Evolutionary conservation across 2,329 filamentous ascomycete genomes (phyloP).

Genomic region (Aspergillus thermomutatus): DNA sequence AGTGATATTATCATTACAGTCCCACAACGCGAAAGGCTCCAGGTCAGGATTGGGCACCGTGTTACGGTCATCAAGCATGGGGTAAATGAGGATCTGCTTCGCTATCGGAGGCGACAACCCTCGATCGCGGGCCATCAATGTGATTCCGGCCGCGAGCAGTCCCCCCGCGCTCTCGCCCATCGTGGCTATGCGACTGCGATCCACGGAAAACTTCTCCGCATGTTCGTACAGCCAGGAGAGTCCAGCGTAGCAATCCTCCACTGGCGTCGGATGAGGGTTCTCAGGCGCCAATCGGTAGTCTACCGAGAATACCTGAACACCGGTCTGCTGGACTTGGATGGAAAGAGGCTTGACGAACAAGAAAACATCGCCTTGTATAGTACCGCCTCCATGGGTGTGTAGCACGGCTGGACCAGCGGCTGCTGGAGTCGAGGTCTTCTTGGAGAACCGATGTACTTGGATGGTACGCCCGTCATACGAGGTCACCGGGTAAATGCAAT

Average conservation of each 20-base stretch:
- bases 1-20: constrained; percentile 36
- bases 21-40: constrained; percentile 36
- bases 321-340: constrained; percentile 13
- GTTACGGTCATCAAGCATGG: constrained; percentile 49
- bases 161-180: constrained; percentile 46
- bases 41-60: constrained; percentile 31
- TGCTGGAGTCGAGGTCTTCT: constrained; percentile 2
- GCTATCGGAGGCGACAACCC: constrained; percentile 26
- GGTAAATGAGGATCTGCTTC: constrained; percentile 45
- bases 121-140: constrained; percentile 38
- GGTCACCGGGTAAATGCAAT: constrained; percentile 11
- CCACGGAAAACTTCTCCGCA: constrained; percentile 40
- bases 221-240: constrained; percentile 40
- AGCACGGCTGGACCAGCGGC: constrained; percentile 17
- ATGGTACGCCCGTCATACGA: constrained; percentile 20
- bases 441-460: constrained; percentile 15
- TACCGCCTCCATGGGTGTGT: constrained; percentile 26
- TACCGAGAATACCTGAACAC: constrained; percentile 23
- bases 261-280: constrained; percentile 17
- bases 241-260: constrained; percentile 26
- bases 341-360: constrained; percentile 11
- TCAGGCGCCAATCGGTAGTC: constrained; percentile 27
- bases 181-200: constrained; percentile 39
- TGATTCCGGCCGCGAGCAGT: constrained; percentile 38
- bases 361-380: constrained; percentile 16